These are phyloP conservation scores for Lathyrus aphaca DNA, from an alignment of 306 rosid genomes.

Conservation along the genomic window DNA sequence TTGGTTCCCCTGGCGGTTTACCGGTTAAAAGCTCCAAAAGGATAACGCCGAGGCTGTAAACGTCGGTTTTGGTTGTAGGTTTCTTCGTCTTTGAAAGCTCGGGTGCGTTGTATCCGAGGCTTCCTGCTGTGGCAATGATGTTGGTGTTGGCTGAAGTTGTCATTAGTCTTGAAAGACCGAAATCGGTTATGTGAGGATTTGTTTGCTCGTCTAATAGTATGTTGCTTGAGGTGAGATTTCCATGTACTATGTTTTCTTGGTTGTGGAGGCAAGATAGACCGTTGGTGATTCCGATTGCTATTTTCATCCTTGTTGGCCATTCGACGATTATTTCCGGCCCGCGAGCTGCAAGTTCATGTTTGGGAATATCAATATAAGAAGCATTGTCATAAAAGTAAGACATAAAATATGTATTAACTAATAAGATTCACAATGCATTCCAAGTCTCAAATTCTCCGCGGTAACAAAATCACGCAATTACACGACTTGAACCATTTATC, in stretches of 20 bases:
- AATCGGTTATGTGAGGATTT: constrained; percentile 74
- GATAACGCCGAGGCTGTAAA: constrained; percentile 81
- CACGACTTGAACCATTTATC: background rate
- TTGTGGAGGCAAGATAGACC: constrained; percentile 66
- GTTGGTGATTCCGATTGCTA: constrained; percentile 65
- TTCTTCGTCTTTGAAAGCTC: constrained; percentile 85
- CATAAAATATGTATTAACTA: background rate
- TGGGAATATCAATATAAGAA: constrained; percentile 12
- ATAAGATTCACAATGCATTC: background rate
- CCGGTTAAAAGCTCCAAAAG: constrained; percentile 85
- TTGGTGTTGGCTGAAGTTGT: constrained; percentile 76
- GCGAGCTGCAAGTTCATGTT: constrained; percentile 57
- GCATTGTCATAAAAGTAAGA: background rate
- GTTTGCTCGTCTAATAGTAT: constrained; percentile 69
- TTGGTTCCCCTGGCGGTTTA: constrained; percentile 73
- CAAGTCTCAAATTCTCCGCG: background rate
- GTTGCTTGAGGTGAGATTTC: constrained; percentile 82
- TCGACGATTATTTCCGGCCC: constrained; percentile 71
- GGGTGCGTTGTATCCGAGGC: constrained; percentile 84
- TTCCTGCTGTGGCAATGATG: constrained; percentile 85
- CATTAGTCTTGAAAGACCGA: constrained; percentile 81
- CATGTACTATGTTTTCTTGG: constrained; percentile 69
- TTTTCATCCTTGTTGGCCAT: constrained; percentile 88
- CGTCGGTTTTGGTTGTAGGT: constrained; percentile 46
- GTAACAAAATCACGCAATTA: background rate